Base-by-base conservation (phyloP, 768 basidiomycete genomes). In the Boletus coccyginus region DNA sequence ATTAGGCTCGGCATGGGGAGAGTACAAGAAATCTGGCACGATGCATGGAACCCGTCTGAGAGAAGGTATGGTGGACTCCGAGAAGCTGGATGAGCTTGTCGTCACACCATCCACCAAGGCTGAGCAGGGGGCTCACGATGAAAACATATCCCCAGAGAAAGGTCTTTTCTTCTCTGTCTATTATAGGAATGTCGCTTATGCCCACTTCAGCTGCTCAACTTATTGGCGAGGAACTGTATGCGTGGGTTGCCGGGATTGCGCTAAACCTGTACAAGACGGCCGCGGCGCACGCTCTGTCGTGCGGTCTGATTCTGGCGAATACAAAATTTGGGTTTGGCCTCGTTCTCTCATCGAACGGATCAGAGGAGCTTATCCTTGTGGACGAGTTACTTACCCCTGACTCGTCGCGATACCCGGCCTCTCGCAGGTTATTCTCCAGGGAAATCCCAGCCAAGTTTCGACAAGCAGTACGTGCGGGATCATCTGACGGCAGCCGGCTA, bases 311-410 rank as follows among this genome's bases (percentile, higher is more conserved):
- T 65, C 86, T 99, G 43, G 97, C 94, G 24, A 96, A 99, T 72
- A 98, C 95, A 40, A 99, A 99, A 71, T 98, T 98, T 72, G 97
- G 98, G 75, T 99, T 99, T 66, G 97, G 97, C 7, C 82, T 98
- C 43, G 66, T 94, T 46, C 77, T 75, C 4, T 72, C 75, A 9
- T 53, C 65, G 10, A 62, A 61, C 36, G 65, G 62, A 62, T 7
- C 69, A 69, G 62, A 77, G 71, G 72, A 82, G 27, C 77, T 98
- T 24, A 90, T 96, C 59, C 82, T 98, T 46, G 87, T 98, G 62
- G 97, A 99, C 72, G 97, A 99, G 69, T 83, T 91, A n/a, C 82
- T 99, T 51, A 98, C 97, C 0, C 95, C 96, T 19, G 97, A 99
- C 71, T 98, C 94, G 13, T 97, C 94, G 17, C 83, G 96, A 33